A percentile compares a stretch with the other conserved stretches of the same genome.
Conservation (phyloP, 495 filamentous ascomycete species). For the Saxophila tyrrhenica region DNA sequence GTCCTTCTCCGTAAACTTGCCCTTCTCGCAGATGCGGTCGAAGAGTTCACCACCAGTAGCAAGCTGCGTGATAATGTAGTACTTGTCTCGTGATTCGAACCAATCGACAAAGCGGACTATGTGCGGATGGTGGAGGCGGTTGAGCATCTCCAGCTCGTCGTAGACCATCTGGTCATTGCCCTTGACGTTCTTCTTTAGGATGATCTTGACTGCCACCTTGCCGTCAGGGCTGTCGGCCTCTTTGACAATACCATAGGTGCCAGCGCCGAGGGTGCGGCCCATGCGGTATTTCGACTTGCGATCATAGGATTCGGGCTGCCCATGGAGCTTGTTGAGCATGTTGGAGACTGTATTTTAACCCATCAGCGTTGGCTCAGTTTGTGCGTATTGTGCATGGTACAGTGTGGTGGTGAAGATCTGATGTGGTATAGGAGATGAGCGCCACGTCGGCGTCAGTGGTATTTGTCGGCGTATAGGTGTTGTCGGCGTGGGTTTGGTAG, state of each 20-base stretch:
- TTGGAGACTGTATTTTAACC: constrained; percentile 50
- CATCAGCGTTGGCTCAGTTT: neutral
- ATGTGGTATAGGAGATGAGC: neutral
- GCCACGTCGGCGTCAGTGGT: neutral
- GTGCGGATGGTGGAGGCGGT: constrained; percentile 80
- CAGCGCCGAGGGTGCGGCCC: constrained; percentile 85
- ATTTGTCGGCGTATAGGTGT: neutral
- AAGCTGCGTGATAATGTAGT: constrained; percentile 97
- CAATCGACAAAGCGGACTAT: constrained; percentile 98
- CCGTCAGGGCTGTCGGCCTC: constrained; percentile 75
- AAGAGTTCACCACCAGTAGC: constrained; percentile 96
- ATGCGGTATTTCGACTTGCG: constrained; percentile 92
- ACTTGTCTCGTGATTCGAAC: constrained; percentile 99
- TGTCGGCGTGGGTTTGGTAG: neutral
- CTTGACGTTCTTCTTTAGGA: constrained; percentile 97
- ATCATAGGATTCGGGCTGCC: constrained; percentile 96
- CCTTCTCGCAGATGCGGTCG: constrained; percentile 95
- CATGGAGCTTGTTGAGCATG: constrained; percentile 96
- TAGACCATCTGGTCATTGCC: constrained; percentile 98
- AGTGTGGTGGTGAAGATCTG: neutral
- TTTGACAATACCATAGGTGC: constrained; percentile 96
- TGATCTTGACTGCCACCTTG: constrained; percentile 97
- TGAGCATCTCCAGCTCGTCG: constrained; percentile 88
- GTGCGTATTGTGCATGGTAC: neutral
- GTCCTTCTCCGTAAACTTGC: constrained; percentile 98